A percentile compares a stretch with the other conserved stretches of the same genome.
Conservation (phyloP, 805 yeast genomes). For the Sugiyamaella smithiae region DNA sequence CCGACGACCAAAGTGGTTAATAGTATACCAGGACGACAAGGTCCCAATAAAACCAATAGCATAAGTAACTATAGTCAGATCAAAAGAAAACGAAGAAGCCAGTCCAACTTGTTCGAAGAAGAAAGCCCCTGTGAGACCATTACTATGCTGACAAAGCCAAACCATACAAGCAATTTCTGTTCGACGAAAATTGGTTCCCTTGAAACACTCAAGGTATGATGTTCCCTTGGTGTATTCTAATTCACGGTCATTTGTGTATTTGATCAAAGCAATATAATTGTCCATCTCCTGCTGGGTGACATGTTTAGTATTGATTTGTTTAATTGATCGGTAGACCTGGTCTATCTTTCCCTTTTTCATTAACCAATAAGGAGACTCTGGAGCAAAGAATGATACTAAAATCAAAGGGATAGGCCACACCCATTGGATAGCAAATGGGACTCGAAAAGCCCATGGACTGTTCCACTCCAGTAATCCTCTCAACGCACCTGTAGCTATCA, state of each 20-base stretch:
- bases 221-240: slow-evolving; percentile 6
- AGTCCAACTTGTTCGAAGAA: slow-evolving; percentile 46
- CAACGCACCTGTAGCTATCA: slow-evolving; percentile 50
- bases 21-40: slow-evolving; percentile 20
- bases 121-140: slow-evolving; percentile 27
- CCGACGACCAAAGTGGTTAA: slow-evolving; percentile 25
- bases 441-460: slow-evolving; percentile 42
- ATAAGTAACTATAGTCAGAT: slow-evolving; percentile 46
- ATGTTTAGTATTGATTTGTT: slow-evolving; percentile 33
- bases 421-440: slow-evolving; percentile 60
- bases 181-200: slow-evolving; percentile 45
- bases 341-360: slow-evolving; percentile 39
- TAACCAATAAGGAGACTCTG: slow-evolving; percentile 55
- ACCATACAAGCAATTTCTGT: slow-evolving; percentile 48
- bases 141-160: slow-evolving; percentile 45
- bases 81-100: slow-evolving; percentile 35
- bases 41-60: slow-evolving; percentile 48
- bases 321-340: slow-evolving; percentile 42
- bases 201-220: slow-evolving; percentile 43
- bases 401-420: slow-evolving; percentile 51
- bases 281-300: slow-evolving; percentile 25
- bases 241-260: slow-evolving; percentile 41
- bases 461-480: slow-evolving; percentile 33
- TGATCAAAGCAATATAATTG: slow-evolving; percentile 30
- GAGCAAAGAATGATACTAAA: slow-evolving; percentile 40